These are phyloP conservation scores for Candida saitoana DNA, from an alignment of 805 yeast species.

Conservation along the genomic window DNA sequence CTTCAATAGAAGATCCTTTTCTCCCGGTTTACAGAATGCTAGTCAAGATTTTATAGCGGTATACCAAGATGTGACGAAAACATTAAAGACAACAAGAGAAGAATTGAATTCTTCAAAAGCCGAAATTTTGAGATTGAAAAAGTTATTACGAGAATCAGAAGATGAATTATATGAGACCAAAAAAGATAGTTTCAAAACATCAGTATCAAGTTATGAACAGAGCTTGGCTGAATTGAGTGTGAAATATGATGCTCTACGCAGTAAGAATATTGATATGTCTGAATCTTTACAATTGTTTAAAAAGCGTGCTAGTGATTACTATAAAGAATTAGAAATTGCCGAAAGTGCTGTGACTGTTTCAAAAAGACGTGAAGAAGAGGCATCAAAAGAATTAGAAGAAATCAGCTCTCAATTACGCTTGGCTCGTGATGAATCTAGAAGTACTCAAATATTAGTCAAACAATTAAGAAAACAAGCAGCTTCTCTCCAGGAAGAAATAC, in stretches of 20 bases:
- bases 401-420: slow-evolving; percentile 39
- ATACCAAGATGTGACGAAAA: slow-evolving; percentile 47
- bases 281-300: slow-evolving; percentile 60
- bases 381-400: slow-evolving; percentile 49
- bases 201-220: slow-evolving; percentile 33
- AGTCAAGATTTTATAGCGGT: slow-evolving; percentile 46
- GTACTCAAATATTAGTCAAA: slow-evolving; percentile 50
- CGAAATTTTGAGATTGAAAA: slow-evolving; percentile 39
- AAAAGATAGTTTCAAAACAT: slow-evolving; percentile 38
- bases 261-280: slow-evolving; percentile 54
- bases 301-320: slow-evolving; percentile 69
- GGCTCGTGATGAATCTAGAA: slow-evolving; percentile 48
- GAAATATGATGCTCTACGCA: slow-evolving; percentile 51
- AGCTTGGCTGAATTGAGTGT: slow-evolving; percentile 48
- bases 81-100: slow-evolving; percentile 41
- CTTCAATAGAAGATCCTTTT: slow-evolving; percentile 30
- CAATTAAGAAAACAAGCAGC: slow-evolving; percentile 49
- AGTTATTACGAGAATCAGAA: slow-evolving; percentile 39
- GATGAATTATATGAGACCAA: slow-evolving; percentile 41
- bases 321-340: slow-evolving; percentile 68
- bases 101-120: slow-evolving; percentile 39
- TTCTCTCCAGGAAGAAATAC: slow-evolving; percentile 51
- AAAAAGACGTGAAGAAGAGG: slow-evolving; percentile 54
- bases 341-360: slow-evolving; percentile 68
- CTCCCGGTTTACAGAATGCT: slow-evolving; percentile 22